Evolutionary conservation across 352 stramenopile genomes (phyloP).

Genomic region (Globisporangium cystogenes): DNA sequence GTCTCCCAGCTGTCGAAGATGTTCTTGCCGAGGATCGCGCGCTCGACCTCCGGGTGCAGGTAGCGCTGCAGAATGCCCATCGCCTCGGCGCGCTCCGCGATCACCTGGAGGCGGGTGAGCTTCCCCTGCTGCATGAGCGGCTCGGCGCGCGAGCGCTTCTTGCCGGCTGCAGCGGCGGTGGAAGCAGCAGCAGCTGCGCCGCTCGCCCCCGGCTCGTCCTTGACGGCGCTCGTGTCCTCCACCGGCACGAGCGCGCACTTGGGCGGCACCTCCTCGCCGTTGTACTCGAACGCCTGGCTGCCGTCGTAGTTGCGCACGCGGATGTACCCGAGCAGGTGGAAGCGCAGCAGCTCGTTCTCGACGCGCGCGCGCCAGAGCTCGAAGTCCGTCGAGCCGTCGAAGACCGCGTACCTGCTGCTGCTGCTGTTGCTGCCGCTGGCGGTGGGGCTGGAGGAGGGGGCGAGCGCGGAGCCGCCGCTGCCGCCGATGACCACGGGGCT

Average conservation of each 20-base stretch:
- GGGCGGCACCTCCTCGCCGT: conserved; percentile 34
- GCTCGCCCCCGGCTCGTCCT: conserved; percentile 7
- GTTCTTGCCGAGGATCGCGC: conserved; percentile 41
- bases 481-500: no score
- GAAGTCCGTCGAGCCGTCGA: conserved; percentile 42
- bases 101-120: conserved; percentile 32
- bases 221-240: conserved; percentile 9
- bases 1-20: conserved; percentile 45
- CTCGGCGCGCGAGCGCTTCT: conserved; percentile 1
- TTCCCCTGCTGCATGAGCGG: not conserved
- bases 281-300: conserved; percentile 36
- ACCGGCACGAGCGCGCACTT: conserved; percentile 15
- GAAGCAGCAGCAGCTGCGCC: no score
- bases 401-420: conserved; percentile 18
- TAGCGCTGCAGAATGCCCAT: conserved; percentile 43
- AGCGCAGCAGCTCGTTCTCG: conserved; percentile 47
- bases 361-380: conserved; percentile 34
- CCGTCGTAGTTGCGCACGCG: conserved; percentile 37
- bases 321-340: conserved; percentile 44
- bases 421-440: conserved; percentile 7
- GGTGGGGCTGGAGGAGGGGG: conserved; percentile 10
- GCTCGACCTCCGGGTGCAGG: conserved; percentile 39
- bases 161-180: not conserved
- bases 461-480: not conserved
- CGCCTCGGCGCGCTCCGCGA: conserved; percentile 35